These are phyloP conservation scores for Sclerotinia glacialis DNA, from an alignment of 2,329 filamentous ascomycete genomes.

Conservation along the genomic window DNA sequence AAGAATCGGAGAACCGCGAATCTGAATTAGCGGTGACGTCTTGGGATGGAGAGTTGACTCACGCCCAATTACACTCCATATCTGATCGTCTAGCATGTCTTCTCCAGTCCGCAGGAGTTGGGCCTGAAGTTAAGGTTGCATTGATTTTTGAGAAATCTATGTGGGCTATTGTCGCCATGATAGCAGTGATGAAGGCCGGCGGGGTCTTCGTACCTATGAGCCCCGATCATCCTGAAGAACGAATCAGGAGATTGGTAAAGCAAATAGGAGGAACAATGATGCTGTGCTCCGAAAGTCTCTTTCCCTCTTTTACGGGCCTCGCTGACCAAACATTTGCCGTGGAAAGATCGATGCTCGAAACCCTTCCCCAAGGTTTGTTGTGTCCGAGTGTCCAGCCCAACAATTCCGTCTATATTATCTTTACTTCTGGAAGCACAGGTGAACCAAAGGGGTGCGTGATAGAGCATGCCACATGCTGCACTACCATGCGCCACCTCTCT, in stretches of 20 bases:
- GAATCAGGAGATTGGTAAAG: conserved; percentile 20
- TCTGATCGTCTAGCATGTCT: conserved; percentile 29
- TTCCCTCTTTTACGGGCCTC: neutral
- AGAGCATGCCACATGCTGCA: conserved; percentile 25
- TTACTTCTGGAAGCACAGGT: conserved; percentile 34
- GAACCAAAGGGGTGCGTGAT: conserved; percentile 31
- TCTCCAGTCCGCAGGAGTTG: conserved; percentile 27
- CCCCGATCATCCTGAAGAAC: conserved; percentile 19
- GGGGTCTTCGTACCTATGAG: conserved; percentile 38
- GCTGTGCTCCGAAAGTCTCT: conserved; percentile 21
- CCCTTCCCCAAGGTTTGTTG: neutral
- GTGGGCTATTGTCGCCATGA: conserved; percentile 34
- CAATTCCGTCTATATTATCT: conserved; percentile 26
- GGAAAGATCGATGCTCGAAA: conserved; percentile 2
- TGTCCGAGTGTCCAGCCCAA: neutral
- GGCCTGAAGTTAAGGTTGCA: conserved; percentile 26
- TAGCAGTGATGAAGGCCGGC: conserved; percentile 35
- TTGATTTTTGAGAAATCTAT: conserved; percentile 31
- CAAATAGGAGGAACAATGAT: conserved; percentile 23
- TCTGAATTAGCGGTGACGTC: conserved; percentile 10
- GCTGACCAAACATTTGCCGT: conserved; percentile 4
- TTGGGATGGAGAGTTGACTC: conserved; percentile 33
- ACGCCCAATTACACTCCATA: conserved; percentile 30
- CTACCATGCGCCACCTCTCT: conserved; percentile 20
- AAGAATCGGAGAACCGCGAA: neutral